Conservation (phyloP, 164 flowering plant species). For the Nelumbo lutea region DNA sequence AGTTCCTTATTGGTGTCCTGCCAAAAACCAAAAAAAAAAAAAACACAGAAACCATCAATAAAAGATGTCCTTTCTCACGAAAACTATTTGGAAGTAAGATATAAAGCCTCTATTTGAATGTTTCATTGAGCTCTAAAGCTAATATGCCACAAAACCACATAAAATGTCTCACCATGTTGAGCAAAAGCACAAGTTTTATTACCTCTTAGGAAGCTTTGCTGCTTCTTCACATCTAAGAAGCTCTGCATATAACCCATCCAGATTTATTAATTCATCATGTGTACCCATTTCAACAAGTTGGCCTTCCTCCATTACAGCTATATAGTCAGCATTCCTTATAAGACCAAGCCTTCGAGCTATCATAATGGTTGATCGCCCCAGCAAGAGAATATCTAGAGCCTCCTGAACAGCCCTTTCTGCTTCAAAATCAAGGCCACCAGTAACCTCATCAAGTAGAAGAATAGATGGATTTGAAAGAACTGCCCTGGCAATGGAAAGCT, state of each 20-base stretch:
- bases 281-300: conserved; percentile 99
- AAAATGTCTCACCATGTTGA: neutral
- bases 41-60: neutral
- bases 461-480: conserved; percentile 92
- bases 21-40: conserved; percentile 9
- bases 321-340: conserved; percentile 91
- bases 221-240: conserved; percentile 65
- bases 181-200: neutral
- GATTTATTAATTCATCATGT: conserved; percentile 75
- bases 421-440: conserved; percentile 82
- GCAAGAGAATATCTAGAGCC: conserved; percentile 89
- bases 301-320: conserved; percentile 99
- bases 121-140: neutral
- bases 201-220: conserved; percentile 43
- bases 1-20: conserved; percentile 76
- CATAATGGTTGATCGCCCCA: conserved; percentile 90
- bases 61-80: neutral
- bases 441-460: conserved; percentile 90
- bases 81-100: neutral
- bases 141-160: neutral
- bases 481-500: conserved; percentile 91
- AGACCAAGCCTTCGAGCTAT: conserved; percentile 93
- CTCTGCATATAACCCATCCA: conserved; percentile 87
- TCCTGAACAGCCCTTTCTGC: conserved; percentile 93
- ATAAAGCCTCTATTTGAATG: neutral